Conservation (phyloP, 78 protist genomes). For the Dictyostelium brefeldianum region DNA sequence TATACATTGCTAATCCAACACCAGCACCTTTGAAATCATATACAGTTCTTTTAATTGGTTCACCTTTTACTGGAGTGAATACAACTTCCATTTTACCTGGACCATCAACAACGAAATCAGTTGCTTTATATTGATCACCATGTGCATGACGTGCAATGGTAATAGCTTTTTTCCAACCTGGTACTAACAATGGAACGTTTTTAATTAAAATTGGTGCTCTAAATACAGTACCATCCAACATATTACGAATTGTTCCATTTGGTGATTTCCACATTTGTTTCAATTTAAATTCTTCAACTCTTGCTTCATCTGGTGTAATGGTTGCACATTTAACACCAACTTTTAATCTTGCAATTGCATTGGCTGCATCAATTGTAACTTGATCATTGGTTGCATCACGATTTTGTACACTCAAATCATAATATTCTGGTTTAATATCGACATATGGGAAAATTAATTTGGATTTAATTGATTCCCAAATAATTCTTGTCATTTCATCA, state of each 20-base stretch:
- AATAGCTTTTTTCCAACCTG: constrained; percentile 95
- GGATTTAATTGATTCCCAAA: constrained; percentile 92
- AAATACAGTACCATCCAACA: constrained; percentile 95
- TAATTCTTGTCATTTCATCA: constrained; percentile 87
- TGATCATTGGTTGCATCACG: constrained; percentile 91
- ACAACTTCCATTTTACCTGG: constrained; percentile 82
- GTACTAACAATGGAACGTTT: constrained; percentile 94
- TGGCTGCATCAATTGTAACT: constrained; percentile 94
- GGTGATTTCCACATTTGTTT: constrained; percentile 97
- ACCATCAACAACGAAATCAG: constrained; percentile 87
- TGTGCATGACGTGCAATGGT: constrained; percentile 95
- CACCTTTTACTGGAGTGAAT: constrained; percentile 89
- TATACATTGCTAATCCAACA: constrained; percentile 96
- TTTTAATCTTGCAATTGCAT: constrained; percentile 88
- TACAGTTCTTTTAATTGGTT: constrained; percentile 9
- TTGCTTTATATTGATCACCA: constrained; percentile 96
- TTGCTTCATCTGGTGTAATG: constrained; percentile 97
- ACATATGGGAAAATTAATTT: constrained; percentile 45
- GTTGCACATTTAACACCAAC: constrained; percentile 99
- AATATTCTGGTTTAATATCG: constrained; percentile 62
- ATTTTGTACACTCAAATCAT: constrained; percentile 87
- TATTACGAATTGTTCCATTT: constrained; percentile 93
- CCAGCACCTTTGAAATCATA: constrained; percentile 87
- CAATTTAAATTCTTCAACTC: constrained; percentile 90
- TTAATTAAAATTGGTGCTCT: constrained; percentile 95